A percentile compares a stretch with the other conserved stretches of the same genome.
Conservation (phyloP, 148 eudicot genomes). For the Arctostaphylos glauca region DNA sequence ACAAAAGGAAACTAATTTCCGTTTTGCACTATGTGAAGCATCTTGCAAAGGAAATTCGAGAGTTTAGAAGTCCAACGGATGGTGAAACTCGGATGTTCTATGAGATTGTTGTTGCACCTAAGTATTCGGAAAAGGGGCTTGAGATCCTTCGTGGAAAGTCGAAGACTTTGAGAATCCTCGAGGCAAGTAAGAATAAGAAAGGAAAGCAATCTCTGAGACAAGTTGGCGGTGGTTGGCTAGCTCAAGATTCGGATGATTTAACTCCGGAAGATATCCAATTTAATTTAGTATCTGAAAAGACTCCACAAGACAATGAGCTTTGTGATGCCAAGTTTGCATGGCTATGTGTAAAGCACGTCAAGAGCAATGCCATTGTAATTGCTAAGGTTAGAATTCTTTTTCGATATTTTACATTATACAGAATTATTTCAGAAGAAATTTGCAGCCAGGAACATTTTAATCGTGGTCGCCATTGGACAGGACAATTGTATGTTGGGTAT, state of each 20-base stretch:
- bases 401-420: not conserved
- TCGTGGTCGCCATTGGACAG: slow-evolving; percentile 29
- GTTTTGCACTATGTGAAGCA: slow-evolving; percentile 34
- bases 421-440: not conserved
- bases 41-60: slow-evolving; percentile 89
- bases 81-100: slow-evolving; percentile 97
- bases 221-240: slow-evolving; percentile 98
- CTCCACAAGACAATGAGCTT: slow-evolving; percentile 64
- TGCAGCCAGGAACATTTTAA: slow-evolving; percentile 10
- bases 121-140: slow-evolving; percentile 76
- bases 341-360: slow-evolving; percentile 97
- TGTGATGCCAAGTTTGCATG: slow-evolving; percentile 90
- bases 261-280: slow-evolving; percentile 77
- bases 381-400: slow-evolving; percentile 62
- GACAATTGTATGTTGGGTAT: slow-evolving; percentile 88
- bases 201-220: slow-evolving; percentile 91
- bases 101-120: slow-evolving; percentile 96
- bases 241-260: slow-evolving; percentile 90
- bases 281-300: slow-evolving; percentile 55
- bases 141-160: slow-evolving; percentile 96
- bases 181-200: slow-evolving; percentile 70
- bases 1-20: not conserved
- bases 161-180: slow-evolving; percentile 90
- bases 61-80: slow-evolving; percentile 95
- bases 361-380: slow-evolving; percentile 96